Evolutionary conservation across 139 green algal species (phyloP).

Genomic region (Auxenochlorella protothecoides): DNA sequence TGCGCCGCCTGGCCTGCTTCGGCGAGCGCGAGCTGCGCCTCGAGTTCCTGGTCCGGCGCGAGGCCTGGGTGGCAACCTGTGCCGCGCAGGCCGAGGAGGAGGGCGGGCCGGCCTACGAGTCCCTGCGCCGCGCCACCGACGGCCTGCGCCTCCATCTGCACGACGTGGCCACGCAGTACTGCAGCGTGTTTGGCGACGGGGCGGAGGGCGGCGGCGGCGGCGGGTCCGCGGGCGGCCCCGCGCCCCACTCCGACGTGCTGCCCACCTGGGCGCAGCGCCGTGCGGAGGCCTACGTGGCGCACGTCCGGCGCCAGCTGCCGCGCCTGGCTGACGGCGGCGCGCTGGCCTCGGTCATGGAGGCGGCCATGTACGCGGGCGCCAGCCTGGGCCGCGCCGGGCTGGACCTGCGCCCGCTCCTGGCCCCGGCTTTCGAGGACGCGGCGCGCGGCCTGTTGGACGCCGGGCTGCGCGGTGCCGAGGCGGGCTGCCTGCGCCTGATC

Average conservation of each 20-base stretch:
- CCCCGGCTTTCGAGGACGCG: conserved; percentile 76
- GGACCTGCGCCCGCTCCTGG: conserved; percentile 82
- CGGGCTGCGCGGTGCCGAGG: no score
- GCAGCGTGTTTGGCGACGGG: conserved; percentile 86
- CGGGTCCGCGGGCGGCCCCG: no score
- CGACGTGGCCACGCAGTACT: conserved; percentile 97
- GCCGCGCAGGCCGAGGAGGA: conserved; percentile 56
- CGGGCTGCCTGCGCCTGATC: no score
- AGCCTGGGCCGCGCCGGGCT: conserved; percentile 82
- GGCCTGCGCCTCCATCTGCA: conserved; percentile 94
- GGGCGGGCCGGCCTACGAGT: conserved; percentile 55
- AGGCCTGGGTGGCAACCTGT: conserved; percentile 46
- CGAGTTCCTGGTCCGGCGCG: conserved; percentile 72
- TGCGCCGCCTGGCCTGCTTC: conserved; percentile 78
- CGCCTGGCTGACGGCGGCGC: conserved; percentile 23
- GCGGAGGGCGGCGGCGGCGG: background rate
- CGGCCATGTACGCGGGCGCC: conserved; percentile 89
- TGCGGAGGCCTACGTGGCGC: conserved; percentile 44
- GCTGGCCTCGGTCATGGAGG: conserved; percentile 74
- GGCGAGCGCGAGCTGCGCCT: conserved; percentile 56
- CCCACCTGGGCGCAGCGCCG: conserved; percentile 74
- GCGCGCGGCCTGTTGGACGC: conserved; percentile 44
- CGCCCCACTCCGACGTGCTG: conserved; percentile 44
- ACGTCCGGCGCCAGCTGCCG: conserved; percentile 48
- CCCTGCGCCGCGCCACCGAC: conserved; percentile 88